Percentiles rank a stretch among this genome's conserved stretches.
Evolutionary conservation across 805 yeast genomes (phyloP).

Genomic region (Wickerhamomyces queroliae): DNA sequence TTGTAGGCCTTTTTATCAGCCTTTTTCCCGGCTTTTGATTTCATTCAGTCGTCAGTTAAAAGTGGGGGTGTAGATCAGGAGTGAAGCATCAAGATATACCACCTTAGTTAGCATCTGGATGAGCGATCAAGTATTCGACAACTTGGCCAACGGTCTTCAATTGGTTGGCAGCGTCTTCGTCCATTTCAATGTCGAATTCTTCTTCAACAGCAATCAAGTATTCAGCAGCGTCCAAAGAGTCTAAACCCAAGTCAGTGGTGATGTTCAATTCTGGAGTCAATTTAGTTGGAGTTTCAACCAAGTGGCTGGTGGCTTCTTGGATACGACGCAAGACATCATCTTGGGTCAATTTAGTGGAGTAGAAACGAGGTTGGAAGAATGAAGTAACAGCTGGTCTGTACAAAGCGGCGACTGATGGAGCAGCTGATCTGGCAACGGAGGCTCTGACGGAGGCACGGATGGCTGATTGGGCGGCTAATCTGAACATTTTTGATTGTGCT

Average conservation of each 20-base stretch:
- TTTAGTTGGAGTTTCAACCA: slow-evolving; percentile 50
- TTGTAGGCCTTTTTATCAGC: too few species aligned
- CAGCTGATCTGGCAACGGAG: slow-evolving; percentile 25
- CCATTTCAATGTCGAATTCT: slow-evolving; percentile 79
- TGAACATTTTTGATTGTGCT: too few species aligned
- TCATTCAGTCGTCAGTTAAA: neutral
- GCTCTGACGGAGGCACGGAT: slow-evolving; percentile 30
- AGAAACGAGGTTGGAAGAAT: slow-evolving; percentile 30
- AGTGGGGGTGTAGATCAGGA: neutral
- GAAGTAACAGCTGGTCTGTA: slow-evolving; percentile 14
- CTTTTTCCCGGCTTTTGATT: too few species aligned
- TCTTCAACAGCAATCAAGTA: slow-evolving; percentile 95
- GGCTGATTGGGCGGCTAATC: slow-evolving; percentile 37
- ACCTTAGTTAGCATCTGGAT: slow-evolving; percentile 39
- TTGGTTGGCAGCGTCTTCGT: slow-evolving; percentile 79
- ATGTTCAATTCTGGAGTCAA: slow-evolving; percentile 32
- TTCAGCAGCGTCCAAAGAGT: slow-evolving; percentile 92
- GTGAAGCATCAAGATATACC: neutral
- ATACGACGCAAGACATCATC: slow-evolving; percentile 83
- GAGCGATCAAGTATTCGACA: slow-evolving; percentile 74
- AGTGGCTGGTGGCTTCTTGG: slow-evolving; percentile 65
- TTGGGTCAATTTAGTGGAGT: slow-evolving; percentile 59
- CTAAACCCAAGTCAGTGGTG: slow-evolving; percentile 70
- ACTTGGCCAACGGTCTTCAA: slow-evolving; percentile 93
- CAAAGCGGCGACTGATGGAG: slow-evolving; percentile 25